These are phyloP conservation scores for Amylocystis lapponica DNA, from an alignment of 768 basidiomycete species.

Conservation along the genomic window DNA sequence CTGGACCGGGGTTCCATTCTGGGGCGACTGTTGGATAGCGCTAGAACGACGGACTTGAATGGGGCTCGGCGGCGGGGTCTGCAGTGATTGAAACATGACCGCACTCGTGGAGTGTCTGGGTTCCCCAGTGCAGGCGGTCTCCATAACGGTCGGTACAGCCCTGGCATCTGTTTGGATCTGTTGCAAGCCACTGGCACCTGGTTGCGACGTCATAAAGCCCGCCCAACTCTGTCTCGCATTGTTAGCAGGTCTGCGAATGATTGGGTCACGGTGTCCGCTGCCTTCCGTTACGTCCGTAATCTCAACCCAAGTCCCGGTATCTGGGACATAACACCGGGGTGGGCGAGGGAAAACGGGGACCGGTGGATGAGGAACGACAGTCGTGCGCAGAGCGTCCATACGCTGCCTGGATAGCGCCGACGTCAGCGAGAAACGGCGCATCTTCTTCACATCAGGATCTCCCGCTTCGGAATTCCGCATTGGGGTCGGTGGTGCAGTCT, in stretches of 20 bases:
- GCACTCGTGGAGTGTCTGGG: neutral
- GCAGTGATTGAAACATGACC: neutral
- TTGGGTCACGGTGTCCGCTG: no score
- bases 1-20: neutral
- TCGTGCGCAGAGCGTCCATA: slow-evolving; percentile 13
- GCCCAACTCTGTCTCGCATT: neutral
- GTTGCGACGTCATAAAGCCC: neutral
- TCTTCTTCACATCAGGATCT: neutral
- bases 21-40: neutral
- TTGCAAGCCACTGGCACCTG: neutral
- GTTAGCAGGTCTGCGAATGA: neutral
- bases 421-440: slow-evolving; percentile 16
- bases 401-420: slow-evolving; percentile 14
- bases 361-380: slow-evolving; percentile 19
- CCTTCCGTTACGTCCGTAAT: no score
- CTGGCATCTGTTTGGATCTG: neutral
- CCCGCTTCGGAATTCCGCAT: neutral
- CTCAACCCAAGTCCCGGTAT: no score
- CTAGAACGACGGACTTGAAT: neutral
- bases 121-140: neutral
- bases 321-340: no score
- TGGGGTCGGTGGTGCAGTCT: slow-evolving; percentile 8
- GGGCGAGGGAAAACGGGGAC: slow-evolving; percentile 8
- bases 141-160: neutral
- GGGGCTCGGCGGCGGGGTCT: slow-evolving; percentile 6